Base-by-base conservation (phyloP, 768 basidiomycete genomes). In the Suillus sp. region DNA sequence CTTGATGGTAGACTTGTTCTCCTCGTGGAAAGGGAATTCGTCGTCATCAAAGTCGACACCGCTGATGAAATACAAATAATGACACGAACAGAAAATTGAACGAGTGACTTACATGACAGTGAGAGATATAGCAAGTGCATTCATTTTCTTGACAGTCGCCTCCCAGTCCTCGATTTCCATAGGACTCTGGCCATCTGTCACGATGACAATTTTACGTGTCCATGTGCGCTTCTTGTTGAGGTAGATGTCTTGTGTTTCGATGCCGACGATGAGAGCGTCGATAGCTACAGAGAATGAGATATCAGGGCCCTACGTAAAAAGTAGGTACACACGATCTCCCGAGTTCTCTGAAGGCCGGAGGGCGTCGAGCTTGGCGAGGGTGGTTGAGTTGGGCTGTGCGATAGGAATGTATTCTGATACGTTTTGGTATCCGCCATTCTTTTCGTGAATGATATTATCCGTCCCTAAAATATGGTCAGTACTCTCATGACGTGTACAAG, bases 11-110 rank as follows among this genome's bases (percentile, higher is more conserved):
- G 85, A 79, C 72, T 96, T 96, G 65, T 86, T 78, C 59, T 88
- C 82, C 71, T 94, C 89, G 11, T 78, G 72, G 70, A 83, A 91
- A 1, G 76, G 83, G 14, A 84, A 75, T 22, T 86, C 84, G 42
- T 88, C 86, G 68, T 94, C 92, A 58, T 87, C 92, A 75, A 96
- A 96, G 74, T 95, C 92, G 48, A 95, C 82, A 6, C 95, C 94
- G n/a, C 94, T 96, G 67, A 38, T 25, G 5, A 34, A 40, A 4
- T 62, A 66, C 37, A 63, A 37, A 35, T 34, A 34, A 57, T 6
- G 37, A 35, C 43, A 35, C 30, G 22, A 37, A 42, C 22, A 11
- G 30, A 50, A 40, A 10, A 54, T 53, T 1, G 10, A 40, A 47
- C 18, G 27, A 45, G 35, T 40, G 7, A 76, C 85, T 65, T 69